Percentiles rank a stretch among this genome's conserved stretches.
Evolutionary conservation across 192 early-diverging fungal genomes (phyloP).

Genomic region (Obelidium mucronatum): DNA sequence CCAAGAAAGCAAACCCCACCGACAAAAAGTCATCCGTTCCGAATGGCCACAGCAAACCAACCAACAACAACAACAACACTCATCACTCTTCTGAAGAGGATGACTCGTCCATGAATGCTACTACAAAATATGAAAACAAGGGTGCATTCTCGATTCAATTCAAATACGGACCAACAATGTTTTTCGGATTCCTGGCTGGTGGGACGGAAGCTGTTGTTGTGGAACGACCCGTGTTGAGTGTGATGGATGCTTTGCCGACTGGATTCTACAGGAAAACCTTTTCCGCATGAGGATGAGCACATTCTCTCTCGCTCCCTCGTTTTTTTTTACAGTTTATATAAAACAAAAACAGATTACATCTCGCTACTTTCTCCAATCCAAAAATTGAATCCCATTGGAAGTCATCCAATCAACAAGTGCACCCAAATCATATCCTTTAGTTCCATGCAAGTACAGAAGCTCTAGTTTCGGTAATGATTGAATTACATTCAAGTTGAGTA

Average conservation of each 20-base stretch:
- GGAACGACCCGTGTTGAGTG: conserved; percentile 85
- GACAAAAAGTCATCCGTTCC: conserved; percentile 41
- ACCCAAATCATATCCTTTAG: neutral
- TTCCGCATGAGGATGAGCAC: neutral
- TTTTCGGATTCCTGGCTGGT: conserved; percentile 71
- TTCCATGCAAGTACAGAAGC: neutral
- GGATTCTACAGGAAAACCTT: conserved; percentile 85
- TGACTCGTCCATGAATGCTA: too few species aligned
- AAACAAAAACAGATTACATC: too few species aligned
- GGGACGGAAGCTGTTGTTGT: conserved; percentile 81
- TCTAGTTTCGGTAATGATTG: neutral
- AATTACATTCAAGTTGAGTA: neutral
- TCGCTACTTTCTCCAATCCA: neutral
- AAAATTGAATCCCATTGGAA: neutral
- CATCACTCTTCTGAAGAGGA: neutral
- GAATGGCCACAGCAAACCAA: too few species aligned
- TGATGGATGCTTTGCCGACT: conserved; percentile 78
- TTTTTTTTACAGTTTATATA: too few species aligned
- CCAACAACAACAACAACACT: too few species aligned
- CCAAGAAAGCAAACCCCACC: neutral
- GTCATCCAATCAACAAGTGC: neutral
- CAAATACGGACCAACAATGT: conserved; percentile 88
- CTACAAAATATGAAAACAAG: too few species aligned
- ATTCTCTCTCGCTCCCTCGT: too few species aligned
- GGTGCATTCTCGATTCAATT: conserved; percentile 67